phyloP scores from a whole-genome alignment of 2,329 filamentous ascomycete species.

The Colletotrichum truncatum region DNA sequence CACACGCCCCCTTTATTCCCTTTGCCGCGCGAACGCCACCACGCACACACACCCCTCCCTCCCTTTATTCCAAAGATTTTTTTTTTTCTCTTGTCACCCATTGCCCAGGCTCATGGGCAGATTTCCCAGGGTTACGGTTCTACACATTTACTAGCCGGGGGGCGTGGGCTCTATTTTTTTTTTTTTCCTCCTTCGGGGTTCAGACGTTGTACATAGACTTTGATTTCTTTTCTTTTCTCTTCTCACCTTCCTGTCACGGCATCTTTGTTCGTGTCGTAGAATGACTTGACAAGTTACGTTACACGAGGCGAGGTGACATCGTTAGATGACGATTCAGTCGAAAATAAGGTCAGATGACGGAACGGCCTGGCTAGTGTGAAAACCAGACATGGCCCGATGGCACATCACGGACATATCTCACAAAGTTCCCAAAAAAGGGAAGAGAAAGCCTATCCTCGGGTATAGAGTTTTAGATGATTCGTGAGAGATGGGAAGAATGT shows the following conservation, averaged over 20 bases:
- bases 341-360: background rate
- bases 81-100: background rate
- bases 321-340: background rate
- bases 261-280: background rate
- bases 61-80: background rate
- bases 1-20: background rate
- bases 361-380: background rate
- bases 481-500: conserved; percentile 25
- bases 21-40: background rate
- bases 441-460: background rate
- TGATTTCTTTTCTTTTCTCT: background rate
- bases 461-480: conserved; percentile 14
- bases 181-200: background rate
- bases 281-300: conserved; percentile 6
- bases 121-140: background rate
- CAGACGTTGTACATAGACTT: background rate
- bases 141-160: background rate
- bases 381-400: conserved; percentile 1
- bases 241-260: too few species aligned
- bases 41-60: background rate
- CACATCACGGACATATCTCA: conserved; percentile 1
- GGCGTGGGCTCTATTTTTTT: background rate
- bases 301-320: conserved; percentile 13
- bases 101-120: background rate
- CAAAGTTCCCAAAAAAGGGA: background rate